Percentiles rank a stretch among this genome's conserved stretches.
Conservation (phyloP, 2,329 filamentous ascomycete species). For the Chrysoporthe deuterocubensis region DNA sequence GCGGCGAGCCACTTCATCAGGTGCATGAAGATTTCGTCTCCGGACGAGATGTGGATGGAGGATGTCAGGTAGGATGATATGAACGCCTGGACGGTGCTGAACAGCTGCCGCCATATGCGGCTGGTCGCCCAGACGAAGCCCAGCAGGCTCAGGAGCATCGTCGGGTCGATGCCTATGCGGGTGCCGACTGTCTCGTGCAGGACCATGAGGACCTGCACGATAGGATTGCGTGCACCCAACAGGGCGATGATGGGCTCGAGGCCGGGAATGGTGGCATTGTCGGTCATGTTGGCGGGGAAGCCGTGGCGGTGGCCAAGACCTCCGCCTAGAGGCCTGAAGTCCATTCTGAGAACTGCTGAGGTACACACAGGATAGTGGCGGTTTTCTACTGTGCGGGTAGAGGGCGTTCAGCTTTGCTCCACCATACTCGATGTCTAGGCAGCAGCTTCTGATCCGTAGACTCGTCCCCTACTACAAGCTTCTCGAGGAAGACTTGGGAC, state of each 20-base stretch:
- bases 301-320: constrained; percentile 31
- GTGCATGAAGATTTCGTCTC: constrained; percentile 62
- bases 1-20: constrained; percentile 62
- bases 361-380: not conserved
- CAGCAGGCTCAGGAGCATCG: constrained; percentile 48
- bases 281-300: constrained; percentile 30
- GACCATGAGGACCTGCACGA: constrained; percentile 47
- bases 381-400: not conserved
- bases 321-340: constrained; percentile 31
- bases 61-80: constrained; percentile 54
- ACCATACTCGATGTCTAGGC: not conserved
- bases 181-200: constrained; percentile 50
- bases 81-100: constrained; percentile 36
- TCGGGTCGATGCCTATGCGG: constrained; percentile 54
- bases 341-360: constrained; percentile 30
- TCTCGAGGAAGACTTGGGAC: not conserved
- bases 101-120: constrained; percentile 44
- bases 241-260: constrained; percentile 52
- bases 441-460: not conserved
- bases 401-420: not conserved
- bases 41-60: constrained; percentile 56
- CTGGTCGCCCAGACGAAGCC: constrained; percentile 54
- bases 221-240: constrained; percentile 47
- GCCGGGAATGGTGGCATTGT: constrained; percentile 27
- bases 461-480: not conserved